Conservation (phyloP, 1,284 basidiomycete genomes). For the Moniliophthora roreri region DNA sequence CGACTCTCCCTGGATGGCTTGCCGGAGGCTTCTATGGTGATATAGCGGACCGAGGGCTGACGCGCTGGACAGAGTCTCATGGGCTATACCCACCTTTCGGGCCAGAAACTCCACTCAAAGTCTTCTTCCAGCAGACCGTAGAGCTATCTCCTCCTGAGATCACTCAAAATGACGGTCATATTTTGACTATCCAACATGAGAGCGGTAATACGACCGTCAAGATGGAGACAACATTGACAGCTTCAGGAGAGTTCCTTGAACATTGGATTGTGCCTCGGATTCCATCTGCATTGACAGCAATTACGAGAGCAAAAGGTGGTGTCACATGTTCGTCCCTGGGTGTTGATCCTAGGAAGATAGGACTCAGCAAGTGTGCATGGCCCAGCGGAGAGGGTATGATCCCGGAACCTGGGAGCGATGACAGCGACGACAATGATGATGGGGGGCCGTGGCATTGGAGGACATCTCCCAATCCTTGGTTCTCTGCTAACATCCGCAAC, state of each 20-base stretch:
- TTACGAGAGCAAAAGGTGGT: slow-evolving; percentile 27
- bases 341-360: slow-evolving; percentile 21
- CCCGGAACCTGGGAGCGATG: slow-evolving; percentile 1
- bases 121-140: slow-evolving; percentile 66
- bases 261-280: slow-evolving; percentile 45
- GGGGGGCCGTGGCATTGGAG: background rate
- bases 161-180: slow-evolving; percentile 11
- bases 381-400: slow-evolving; percentile 5
- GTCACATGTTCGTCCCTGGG: slow-evolving; percentile 24
- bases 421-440: background rate
- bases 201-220: too few relatives aligned
- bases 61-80: background rate
- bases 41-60: background rate
- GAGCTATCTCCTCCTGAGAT: background rate
- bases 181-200: too few relatives aligned
- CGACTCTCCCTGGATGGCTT: slow-evolving; percentile 44
- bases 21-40: slow-evolving; percentile 13
- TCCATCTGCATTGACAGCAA: too few relatives aligned
- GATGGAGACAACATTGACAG: slow-evolving; percentile 43
- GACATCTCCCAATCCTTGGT: background rate
- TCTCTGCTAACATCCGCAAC: background rate
- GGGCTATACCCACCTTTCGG: slow-evolving; percentile 55
- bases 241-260: slow-evolving; percentile 44
- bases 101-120: slow-evolving; percentile 56
- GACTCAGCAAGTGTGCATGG: slow-evolving; percentile 36